phyloP scores from a whole-genome alignment of 169 alveolate species.

The Amoebophrya sp. region DNA sequence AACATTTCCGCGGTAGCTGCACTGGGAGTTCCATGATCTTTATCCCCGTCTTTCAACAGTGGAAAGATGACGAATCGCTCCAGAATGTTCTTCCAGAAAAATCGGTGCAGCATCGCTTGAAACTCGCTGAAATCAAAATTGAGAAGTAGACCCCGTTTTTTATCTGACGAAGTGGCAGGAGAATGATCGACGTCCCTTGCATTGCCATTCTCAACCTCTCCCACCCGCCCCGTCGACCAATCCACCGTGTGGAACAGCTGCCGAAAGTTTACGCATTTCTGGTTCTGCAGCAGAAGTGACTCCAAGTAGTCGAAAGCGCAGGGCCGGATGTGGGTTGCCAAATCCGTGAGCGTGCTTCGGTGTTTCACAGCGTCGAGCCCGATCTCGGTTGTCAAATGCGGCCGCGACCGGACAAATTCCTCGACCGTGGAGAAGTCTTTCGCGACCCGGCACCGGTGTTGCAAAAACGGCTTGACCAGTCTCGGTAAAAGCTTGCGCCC shows the following conservation, averaged over 20 bases:
- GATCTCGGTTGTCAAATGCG: too few relatives aligned
- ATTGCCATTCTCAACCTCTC: too few relatives aligned
- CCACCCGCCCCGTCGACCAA: background rate
- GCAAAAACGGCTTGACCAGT: background rate
- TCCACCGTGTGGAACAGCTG: background rate
- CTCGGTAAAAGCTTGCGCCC: background rate
- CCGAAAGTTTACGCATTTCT: background rate
- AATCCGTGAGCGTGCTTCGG: background rate
- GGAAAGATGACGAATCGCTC: background rate
- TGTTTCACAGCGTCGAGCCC: background rate
- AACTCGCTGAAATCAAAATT: background rate
- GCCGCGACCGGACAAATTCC: too few relatives aligned
- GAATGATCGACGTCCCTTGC: too few relatives aligned
- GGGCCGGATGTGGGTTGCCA: background rate
- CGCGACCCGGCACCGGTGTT: background rate
- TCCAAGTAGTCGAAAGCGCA: background rate
- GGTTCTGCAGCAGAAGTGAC: background rate
- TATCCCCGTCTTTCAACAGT: background rate
- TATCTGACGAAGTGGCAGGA: too few relatives aligned
- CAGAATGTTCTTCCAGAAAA: constrained; percentile 15
- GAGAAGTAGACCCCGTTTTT: too few relatives aligned
- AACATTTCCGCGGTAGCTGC: too few relatives aligned
- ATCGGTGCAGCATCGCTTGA: background rate
- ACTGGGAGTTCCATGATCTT: background rate
- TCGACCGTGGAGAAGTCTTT: background rate